Evolutionary conservation across 306 rosid species (phyloP), one percentile per base, ranked within the genome.

Genomic region (Dalbergia oliveri): DNA sequence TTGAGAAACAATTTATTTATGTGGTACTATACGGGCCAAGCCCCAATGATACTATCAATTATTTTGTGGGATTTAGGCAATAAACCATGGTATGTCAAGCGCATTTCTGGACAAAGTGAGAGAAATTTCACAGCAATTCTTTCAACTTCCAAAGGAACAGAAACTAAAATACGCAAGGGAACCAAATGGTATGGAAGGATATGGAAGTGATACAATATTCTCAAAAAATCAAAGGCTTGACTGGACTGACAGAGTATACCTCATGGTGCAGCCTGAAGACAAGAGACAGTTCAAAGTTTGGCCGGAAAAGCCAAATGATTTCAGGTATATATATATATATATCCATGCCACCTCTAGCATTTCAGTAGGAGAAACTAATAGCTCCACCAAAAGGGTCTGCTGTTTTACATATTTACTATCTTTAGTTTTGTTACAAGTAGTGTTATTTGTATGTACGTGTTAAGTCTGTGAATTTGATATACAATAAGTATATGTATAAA

Each of bases 161-260:
- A 90, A 90, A 88, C 26, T 50, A 31, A 87, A 84, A 44, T 87
- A 69, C 66, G 75, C 75, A 45, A 81, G 87, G 83, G 78, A 73
- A 72, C 65, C 51, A 58, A 69, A 72, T 13, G 58, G 19, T 0
- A 3, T 78, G 10, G 90, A 93, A 87, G 98, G 98, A 9, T 93
- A 87, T 80, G 91, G 93, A 58, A 85, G 70, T 16, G 90, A 88
- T 78, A 26, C 39, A 14, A 78, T 87, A 21, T 75, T 73, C 41
- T 79, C 87, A 11, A 65, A 84, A 26, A 44, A 86, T 1, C 92
- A 91, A 84, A 88, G 60, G 37, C 91, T 94, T 45, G 97, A 94
- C 23, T 94, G 98, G 94, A 85, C 72, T n/a, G 93, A 90, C 57
- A 85, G 94, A 47, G 13, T 94, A 51, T 88, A 81, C 80, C 83